Evolutionary conservation across 345 rosid genomes (phyloP).

Genomic region (Litchi chinensis): DNA sequence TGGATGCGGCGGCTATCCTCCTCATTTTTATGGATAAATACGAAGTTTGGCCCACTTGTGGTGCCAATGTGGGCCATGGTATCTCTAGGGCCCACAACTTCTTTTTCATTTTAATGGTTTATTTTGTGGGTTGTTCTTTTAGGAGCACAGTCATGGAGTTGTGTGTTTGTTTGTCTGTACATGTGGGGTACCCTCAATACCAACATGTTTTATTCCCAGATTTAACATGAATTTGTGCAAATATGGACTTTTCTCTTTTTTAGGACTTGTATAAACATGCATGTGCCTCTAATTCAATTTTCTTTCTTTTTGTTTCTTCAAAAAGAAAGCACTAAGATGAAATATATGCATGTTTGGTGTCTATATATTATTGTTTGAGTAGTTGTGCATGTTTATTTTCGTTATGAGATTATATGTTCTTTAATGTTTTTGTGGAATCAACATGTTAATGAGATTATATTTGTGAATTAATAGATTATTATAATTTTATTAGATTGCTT

Average conservation of each 20-base stretch:
- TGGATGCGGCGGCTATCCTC: constrained; percentile 5
- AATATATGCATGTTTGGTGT: too few relatives aligned
- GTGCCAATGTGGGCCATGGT: too few relatives aligned
- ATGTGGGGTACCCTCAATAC: neutral
- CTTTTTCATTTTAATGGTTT: neutral
- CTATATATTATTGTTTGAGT: too few relatives aligned
- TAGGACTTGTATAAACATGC: too few relatives aligned
- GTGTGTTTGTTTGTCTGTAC: neutral
- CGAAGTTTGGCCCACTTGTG: neutral
- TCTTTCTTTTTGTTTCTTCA: too few relatives aligned
- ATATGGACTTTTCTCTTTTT: neutral
- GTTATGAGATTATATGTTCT: too few relatives aligned
- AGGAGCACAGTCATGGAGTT: constrained; percentile 5
- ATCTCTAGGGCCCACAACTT: constrained; percentile 4
- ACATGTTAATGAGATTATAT: too few relatives aligned
- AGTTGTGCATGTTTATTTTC: too few relatives aligned
- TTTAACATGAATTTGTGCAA: neutral
- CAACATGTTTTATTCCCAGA: neutral
- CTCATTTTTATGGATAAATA: constrained; percentile 22
- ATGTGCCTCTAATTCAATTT: too few relatives aligned
- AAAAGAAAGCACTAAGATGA: neutral
- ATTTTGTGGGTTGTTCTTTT: neutral
- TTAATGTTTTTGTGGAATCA: too few relatives aligned
- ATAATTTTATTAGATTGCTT: too few relatives aligned
- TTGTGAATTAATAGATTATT: too few relatives aligned